Evolutionary conservation across 2,329 filamentous ascomycete species (phyloP), one percentile per base, ranked within the genome.

Genomic region (Parascedosporium putredinis): DNA sequence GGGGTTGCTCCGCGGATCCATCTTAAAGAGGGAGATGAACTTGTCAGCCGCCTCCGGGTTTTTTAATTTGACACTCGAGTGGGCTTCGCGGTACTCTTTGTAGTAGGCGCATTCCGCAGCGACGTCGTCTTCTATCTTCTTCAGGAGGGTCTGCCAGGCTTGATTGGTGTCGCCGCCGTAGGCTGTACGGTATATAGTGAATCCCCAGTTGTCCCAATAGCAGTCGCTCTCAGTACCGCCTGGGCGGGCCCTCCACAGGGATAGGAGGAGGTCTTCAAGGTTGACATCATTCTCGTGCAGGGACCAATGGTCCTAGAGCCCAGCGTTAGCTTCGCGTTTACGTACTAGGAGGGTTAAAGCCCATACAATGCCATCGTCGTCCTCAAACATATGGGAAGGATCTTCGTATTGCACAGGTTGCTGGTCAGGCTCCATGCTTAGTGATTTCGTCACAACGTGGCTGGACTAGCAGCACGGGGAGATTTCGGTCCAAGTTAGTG

Each of bases 71-170:
- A 10, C 3, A 20, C 38, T 22, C n/a, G 3, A 22, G 20, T 42
- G 23, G 20, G 9, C 18, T 9, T 22, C 6, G 20, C 12, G 38
- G 23, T 42, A 10, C 23, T 42, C 38, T 36, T 42, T 42, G 20
- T 42, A 42, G 38, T 42, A 42, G 38, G 38, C 18, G 7, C 1
- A 16, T 10, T 42, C 38, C 38, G 2, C 1, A 22, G 18, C 38
- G 5, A 42, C 16, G 10, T 42, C 38, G 5, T 42, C 16, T 14
- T 14, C 16, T 42, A 42, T 42, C 38, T 42, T 42, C 20, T 20
- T 42, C 38, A 42, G 38, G 38, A 40, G 36, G 10, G 36, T 40
- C 36, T 40, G 14, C 36, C 36, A 40, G 36, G n/a, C 18, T 42
- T 23, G 38, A 42, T 42, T 20, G 1, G 18, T 42, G 18, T 16